Percentiles rank a stretch among this genome's conserved stretches.
phyloP scores from a whole-genome alignment of 495 filamentous ascomycete genomes.

The Tetracladium setigerum region DNA sequence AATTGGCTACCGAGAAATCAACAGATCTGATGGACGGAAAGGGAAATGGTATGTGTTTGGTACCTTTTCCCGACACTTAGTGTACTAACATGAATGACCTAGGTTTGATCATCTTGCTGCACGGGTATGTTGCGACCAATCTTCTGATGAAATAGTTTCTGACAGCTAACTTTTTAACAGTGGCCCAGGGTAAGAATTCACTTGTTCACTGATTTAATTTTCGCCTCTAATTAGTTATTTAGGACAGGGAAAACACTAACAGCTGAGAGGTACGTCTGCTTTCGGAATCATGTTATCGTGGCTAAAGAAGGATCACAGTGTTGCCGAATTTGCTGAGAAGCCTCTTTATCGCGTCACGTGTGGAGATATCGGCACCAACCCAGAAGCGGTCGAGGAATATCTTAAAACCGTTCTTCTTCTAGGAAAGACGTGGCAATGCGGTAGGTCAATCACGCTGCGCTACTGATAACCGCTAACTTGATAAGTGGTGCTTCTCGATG shows the following conservation, averaged over 20 bases:
- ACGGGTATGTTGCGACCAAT: too few relatives aligned
- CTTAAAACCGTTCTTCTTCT: slow-evolving; percentile 39
- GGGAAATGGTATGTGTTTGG: slow-evolving; percentile 30
- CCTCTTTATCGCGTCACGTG: slow-evolving; percentile 43
- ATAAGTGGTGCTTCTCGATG: slow-evolving; percentile 30
- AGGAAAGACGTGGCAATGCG: slow-evolving; percentile 34
- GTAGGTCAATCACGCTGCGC: background rate
- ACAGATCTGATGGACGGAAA: slow-evolving; percentile 38
- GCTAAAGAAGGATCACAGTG: slow-evolving; percentile 2
- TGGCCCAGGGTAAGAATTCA: too few relatives aligned
- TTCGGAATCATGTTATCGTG: background rate
- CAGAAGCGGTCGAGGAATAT: slow-evolving; percentile 33
- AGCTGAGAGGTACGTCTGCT: slow-evolving; percentile 23
- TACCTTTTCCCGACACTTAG: too few relatives aligned
- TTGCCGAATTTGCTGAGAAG: slow-evolving; percentile 38
- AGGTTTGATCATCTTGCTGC: too few relatives aligned
- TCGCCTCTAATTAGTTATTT: too few relatives aligned
- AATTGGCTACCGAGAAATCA: slow-evolving; percentile 20
- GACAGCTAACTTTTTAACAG: too few relatives aligned
- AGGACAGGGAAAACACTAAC: slow-evolving; percentile 30
- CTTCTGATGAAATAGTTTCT: too few relatives aligned
- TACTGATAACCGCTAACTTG: background rate
- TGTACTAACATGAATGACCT: too few relatives aligned
- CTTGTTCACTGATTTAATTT: too few relatives aligned
- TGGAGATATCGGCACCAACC: slow-evolving; percentile 42